phyloP scores from a whole-genome alignment of 345 rosid species.

The Stellera chamaejasme region DNA sequence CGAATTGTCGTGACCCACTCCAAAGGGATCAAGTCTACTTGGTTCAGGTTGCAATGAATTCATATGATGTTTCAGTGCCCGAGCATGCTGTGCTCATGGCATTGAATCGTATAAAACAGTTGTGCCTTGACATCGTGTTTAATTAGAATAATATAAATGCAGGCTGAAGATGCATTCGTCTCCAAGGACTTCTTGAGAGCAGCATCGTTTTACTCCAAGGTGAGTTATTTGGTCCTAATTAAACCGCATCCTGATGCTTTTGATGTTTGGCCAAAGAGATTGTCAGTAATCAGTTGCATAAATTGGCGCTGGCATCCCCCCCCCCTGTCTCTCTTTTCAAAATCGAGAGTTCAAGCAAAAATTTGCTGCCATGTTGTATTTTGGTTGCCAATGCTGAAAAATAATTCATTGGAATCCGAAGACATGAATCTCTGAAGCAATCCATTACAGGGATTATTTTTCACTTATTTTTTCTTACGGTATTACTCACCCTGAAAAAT shows the following conservation, averaged over 20 bases:
- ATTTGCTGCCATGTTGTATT: no score
- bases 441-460: no score
- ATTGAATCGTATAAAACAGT: constrained; percentile 9
- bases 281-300: no score
- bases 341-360: background rate
- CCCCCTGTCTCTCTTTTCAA: constrained; percentile 2
- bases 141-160: constrained; percentile 31
- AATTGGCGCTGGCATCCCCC: background rate
- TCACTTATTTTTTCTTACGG: no score
- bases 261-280: no score
- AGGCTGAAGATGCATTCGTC: constrained; percentile 93
- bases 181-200: constrained; percentile 86
- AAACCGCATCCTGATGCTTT: no score
- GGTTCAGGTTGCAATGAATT: constrained; percentile 62
- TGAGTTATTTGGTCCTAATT: constrained; percentile 19
- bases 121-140: constrained; percentile 14
- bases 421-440: no score
- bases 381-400: no score
- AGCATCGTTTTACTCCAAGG: constrained; percentile 95
- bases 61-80: background rate
- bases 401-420: no score
- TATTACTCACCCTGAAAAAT: no score
- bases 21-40: constrained; percentile 97
- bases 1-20: constrained; percentile 77
- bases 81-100: background rate